A percentile compares a stretch with the other conserved stretches of the same genome.
Evolutionary conservation across 2,329 filamentous ascomycete genomes (phyloP).

Genomic region (Sarocladium brachiariae): DNA sequence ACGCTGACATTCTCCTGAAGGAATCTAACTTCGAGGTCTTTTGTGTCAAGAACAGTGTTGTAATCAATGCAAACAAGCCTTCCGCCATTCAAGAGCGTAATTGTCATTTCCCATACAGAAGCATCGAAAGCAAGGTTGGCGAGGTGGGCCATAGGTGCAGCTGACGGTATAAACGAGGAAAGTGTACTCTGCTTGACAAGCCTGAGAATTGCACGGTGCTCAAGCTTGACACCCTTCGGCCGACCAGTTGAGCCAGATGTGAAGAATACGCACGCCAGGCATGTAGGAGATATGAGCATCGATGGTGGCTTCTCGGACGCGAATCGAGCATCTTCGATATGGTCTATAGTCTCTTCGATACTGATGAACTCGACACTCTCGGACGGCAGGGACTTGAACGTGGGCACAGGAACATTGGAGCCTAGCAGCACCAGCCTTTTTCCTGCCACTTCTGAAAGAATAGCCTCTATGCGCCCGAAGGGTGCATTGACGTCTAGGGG

Average conservation of each 20-base stretch:
- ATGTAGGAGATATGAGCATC: not conserved
- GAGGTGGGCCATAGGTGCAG: conserved; percentile 10
- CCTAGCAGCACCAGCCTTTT: conserved; percentile 7
- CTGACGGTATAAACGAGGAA: not conserved
- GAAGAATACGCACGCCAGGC: conserved; percentile 33
- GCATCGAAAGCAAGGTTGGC: conserved; percentile 13
- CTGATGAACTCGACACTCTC: no score
- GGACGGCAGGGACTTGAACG: no score
- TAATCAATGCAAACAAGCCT: conserved; percentile 14
- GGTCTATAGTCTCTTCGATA: no score
- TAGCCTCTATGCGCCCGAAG: conserved; percentile 13
- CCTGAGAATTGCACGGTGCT: conserved; percentile 12
- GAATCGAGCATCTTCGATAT: no score
- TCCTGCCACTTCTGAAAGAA: conserved; percentile 13
- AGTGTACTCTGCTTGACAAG: conserved; percentile 12
- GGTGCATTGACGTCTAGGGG: conserved; percentile 18
- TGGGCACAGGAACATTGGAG: no score
- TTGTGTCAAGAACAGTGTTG: conserved; percentile 9
- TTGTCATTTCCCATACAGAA: conserved; percentile 11
- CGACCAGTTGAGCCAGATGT: conserved; percentile 43
- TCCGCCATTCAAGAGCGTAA: conserved; percentile 10
- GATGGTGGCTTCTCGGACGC: no score
- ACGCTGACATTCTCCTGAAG: not conserved
- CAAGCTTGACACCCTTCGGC: conserved; percentile 39
- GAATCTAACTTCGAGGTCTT: conserved; percentile 1